Conservation (phyloP, 306 rosid species). For the Vicia sativa region DNA sequence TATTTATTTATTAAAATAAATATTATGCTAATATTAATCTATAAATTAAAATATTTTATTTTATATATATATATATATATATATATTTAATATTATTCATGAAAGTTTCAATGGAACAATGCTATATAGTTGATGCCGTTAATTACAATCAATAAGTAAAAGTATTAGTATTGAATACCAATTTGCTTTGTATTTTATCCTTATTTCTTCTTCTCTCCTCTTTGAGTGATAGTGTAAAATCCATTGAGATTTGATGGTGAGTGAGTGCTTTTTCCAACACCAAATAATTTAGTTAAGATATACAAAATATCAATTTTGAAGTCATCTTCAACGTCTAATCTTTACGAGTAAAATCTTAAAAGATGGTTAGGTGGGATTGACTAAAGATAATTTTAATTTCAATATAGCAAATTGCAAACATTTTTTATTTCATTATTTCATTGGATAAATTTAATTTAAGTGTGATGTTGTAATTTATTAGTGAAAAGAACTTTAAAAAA, state of each 20-base stretch:
- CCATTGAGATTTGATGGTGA: background rate
- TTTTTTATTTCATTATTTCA: background rate
- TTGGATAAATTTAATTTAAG: too few relatives aligned
- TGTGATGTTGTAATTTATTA: too few relatives aligned
- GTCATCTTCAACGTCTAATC: background rate
- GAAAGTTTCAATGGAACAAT: too few relatives aligned
- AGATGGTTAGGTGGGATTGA: background rate
- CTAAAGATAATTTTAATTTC: background rate
- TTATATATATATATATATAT: too few relatives aligned
- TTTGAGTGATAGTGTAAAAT: background rate
- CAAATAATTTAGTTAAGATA: background rate
- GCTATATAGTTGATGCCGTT: too few relatives aligned
- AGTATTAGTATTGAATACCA: background rate
- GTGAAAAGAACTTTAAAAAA: too few relatives aligned
- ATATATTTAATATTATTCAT: too few relatives aligned
- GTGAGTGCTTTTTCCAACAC: conserved; percentile 12
- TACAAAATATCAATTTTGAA: background rate
- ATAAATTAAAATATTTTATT: too few relatives aligned
- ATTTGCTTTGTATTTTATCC: background rate
- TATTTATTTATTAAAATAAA: too few relatives aligned
- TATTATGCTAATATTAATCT: too few relatives aligned
- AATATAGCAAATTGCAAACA: conserved; percentile 14
- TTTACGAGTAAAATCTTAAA: background rate
- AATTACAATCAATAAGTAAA: background rate
- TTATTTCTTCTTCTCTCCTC: background rate